phyloP scores from a whole-genome alignment of 345 rosid species.

The Populus ilicifolia region DNA sequence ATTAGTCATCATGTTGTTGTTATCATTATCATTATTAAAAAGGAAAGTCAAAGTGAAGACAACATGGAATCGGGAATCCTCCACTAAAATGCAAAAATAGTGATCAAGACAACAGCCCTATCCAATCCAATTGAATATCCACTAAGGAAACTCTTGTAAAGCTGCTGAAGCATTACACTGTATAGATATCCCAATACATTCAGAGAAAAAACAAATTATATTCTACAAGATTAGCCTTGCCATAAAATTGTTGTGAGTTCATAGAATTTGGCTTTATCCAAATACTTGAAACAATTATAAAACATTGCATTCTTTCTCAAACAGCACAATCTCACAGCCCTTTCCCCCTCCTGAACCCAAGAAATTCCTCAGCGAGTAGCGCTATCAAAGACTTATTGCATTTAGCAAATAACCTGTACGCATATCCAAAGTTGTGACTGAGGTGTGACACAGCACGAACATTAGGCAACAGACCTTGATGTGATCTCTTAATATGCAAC shows the following conservation, averaged over 20 bases:
- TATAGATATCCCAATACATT: neutral
- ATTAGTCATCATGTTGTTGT: neutral
- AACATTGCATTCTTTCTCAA: too few species aligned
- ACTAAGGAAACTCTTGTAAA: neutral
- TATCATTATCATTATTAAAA: too few species aligned
- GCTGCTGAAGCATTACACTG: neutral
- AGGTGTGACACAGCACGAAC: too few species aligned
- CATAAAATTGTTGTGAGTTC: neutral
- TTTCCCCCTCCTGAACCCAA: too few species aligned
- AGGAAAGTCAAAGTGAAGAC: neutral
- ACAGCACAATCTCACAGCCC: too few species aligned
- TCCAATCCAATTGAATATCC: neutral
- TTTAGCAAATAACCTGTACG: too few species aligned
- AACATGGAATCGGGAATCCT: neutral
- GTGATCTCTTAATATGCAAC: too few species aligned
- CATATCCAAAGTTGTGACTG: too few species aligned
- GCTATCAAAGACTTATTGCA: too few species aligned
- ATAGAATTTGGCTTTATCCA: neutral
- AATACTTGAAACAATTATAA: too few species aligned
- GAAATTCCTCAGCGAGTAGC: too few species aligned
- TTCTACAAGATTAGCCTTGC: neutral
- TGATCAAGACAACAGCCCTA: neutral
- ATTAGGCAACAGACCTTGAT: too few species aligned
- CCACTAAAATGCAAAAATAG: neutral
- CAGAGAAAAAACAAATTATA: neutral